Evolutionary conservation across 495 filamentous ascomycete species (phyloP).

Genomic region (Achaetomiella virescens): DNA sequence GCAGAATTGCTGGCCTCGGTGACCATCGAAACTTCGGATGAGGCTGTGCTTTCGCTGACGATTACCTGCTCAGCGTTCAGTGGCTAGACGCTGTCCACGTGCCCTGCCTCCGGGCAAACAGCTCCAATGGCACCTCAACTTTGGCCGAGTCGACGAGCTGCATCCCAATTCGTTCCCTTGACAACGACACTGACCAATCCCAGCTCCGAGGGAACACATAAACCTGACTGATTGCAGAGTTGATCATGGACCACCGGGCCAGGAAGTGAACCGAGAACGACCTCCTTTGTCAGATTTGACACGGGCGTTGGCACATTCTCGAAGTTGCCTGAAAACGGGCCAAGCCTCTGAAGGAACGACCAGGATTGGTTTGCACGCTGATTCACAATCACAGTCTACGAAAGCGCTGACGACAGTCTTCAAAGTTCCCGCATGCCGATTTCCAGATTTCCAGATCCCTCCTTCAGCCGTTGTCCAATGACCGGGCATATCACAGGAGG

Average conservation of each 20-base stretch:
- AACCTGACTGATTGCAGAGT: not conserved
- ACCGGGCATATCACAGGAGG: not conserved
- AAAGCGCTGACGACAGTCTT: not conserved
- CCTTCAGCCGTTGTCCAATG: not conserved
- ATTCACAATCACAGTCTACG: not conserved
- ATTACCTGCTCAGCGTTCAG: not conserved
- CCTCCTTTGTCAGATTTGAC: not conserved
- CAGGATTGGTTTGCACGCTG: not conserved
- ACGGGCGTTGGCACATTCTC: not conserved
- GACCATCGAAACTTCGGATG: too few species aligned
- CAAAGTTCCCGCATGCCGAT: not conserved
- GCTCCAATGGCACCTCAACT: not conserved
- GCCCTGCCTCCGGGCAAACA: not conserved
- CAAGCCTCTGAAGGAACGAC: not conserved
- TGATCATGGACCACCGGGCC: too few species aligned
- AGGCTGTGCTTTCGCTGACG: not conserved
- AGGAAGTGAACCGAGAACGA: too few species aligned
- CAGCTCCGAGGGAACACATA: not conserved
- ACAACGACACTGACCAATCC: not conserved
- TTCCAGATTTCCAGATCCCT: not conserved
- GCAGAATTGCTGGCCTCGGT: too few species aligned
- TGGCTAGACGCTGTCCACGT: conserved; percentile 2
- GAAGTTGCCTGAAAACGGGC: not conserved
- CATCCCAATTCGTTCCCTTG: conserved; percentile 3
- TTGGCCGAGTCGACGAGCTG: not conserved